Base-by-base conservation (phyloP, 345 rosid species). In the Eucalyptus sideroxylon region DNA sequence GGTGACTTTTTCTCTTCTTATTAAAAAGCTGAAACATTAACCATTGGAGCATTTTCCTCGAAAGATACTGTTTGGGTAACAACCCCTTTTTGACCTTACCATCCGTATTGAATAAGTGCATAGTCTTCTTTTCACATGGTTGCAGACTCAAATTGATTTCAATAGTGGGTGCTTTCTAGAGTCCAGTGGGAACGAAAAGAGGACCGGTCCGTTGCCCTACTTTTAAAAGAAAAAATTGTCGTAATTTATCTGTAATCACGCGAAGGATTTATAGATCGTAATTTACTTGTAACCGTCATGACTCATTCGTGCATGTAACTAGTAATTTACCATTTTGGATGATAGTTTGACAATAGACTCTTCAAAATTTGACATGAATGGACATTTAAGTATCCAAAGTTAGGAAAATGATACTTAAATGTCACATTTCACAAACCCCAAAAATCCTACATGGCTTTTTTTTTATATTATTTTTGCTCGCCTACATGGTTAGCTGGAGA, bases 351-450 rank as follows among this genome's bases (percentile, higher is more conserved):
- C 31, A 60, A 27, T 12, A 60, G 69, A 60, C 31, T 60, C 31
- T 60, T 16, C 10, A 53, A 53, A 53, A 53, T 10, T 19, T 53
- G 24, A 19, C 56, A 53, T 3, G 3, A 44, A 44, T 1, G 4
- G 8, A 50, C 3, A 50, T 50, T 50, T 51, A 51, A 16, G 2
- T 16, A 3, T 51, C 55, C 0, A 53, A 53, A 53, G 56, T 53
- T 53, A 53, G 45, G 56, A 2, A 53, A 53, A 0, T 53, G 24
- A 53, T 53, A 53, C 24, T 53, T 53, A 53, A 53, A 8, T 53
- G 5, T 3, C 56, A 53, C 2, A 0, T 53, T 53, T 1, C 0
- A 5, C 1, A 0, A 53, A 53, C 0, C 10, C 5, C 1, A 0
- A 7, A 53, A 53, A 53, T 53, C 24, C 56, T 7, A 19, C 56